Evolutionary conservation across 345 rosid species (phyloP).

Genomic region (Gossypium mustelinum): DNA sequence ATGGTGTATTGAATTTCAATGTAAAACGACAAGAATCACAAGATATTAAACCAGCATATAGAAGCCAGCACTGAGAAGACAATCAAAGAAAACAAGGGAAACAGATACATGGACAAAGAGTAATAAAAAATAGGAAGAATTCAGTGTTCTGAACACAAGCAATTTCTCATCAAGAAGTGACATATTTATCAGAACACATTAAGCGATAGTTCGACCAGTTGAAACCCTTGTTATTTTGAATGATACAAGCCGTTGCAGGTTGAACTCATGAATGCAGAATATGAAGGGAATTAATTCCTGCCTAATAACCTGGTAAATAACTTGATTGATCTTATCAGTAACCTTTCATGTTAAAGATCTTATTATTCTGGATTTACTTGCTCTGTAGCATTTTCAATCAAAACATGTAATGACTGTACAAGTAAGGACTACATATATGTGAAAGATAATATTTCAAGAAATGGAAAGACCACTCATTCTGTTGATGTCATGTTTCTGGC

Average conservation of each 20-base stretch:
- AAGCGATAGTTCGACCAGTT: background rate
- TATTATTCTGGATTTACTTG: background rate
- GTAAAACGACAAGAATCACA: background rate
- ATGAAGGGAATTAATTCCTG: background rate
- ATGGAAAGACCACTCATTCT: background rate
- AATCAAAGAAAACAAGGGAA: background rate
- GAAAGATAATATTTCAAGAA: background rate
- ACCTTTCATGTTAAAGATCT: background rate
- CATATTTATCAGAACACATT: background rate
- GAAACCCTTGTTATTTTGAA: background rate
- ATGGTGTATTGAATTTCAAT: background rate
- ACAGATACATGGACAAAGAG: background rate
- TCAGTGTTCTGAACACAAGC: background rate
- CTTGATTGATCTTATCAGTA: background rate
- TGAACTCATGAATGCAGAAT: background rate
- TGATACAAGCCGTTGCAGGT: background rate
- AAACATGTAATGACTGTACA: background rate
- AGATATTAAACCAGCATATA: background rate
- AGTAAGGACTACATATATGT: background rate
- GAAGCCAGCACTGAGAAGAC: background rate
- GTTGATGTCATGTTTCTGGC: background rate
- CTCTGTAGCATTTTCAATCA: background rate
- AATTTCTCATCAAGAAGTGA: background rate
- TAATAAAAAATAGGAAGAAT: background rate
- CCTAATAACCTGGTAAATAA: background rate